Base-by-base conservation (phyloP, 352 stramenopile genomes). In the Globisporangium barbulae region DNA sequence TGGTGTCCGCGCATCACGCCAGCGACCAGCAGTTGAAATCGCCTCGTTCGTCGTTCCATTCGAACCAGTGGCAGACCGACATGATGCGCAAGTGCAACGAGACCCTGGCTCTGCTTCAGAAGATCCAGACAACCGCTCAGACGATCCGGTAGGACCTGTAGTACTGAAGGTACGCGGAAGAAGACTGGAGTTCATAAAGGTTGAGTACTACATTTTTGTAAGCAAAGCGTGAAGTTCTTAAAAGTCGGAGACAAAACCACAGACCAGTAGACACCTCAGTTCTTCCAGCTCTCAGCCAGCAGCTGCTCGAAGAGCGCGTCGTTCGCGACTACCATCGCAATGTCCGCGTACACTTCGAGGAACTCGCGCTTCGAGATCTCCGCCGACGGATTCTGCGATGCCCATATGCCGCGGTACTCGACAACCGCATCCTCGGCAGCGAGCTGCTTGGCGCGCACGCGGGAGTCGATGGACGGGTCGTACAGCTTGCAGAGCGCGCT, bases 231-330 rank as follows among this genome's bases (percentile, higher is more conserved):
- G 41, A 5, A 47, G 41, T 47, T 47, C 2, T 39, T 8, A 39
- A 39, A 39, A 39, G 7, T 12, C 1, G 1, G 41, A n/a, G 41
- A 0, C 4, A 48, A 48, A 5, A 5, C 5, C 17, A 22, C 9
- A 3, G 8, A 39, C 8, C 9, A 3, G 10, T 3, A 10, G 17
- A 10, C 42, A 21, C 6, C 42, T 48, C 42, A 48, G 42, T 48
- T 85, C 64, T 69, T 75, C 85, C 85, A 94, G 53, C 79, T 89
- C 45, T 94, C 84, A 2, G 73, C 69, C 5, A 94, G 69, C 37
- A 94, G 66, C 52, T 89, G 78, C 37, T 78, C 67, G 47, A 94
- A 89, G 57, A 89, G 80, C 7, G 35, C 69, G 53, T 94, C 85
- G 41, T 75, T 76, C 1, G 68, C 72, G 30, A 94, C 53, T n/a